phyloP scores from a whole-genome alignment of 352 stramenopile genomes.

The Phytopythium cucurbitacearum region DNA sequence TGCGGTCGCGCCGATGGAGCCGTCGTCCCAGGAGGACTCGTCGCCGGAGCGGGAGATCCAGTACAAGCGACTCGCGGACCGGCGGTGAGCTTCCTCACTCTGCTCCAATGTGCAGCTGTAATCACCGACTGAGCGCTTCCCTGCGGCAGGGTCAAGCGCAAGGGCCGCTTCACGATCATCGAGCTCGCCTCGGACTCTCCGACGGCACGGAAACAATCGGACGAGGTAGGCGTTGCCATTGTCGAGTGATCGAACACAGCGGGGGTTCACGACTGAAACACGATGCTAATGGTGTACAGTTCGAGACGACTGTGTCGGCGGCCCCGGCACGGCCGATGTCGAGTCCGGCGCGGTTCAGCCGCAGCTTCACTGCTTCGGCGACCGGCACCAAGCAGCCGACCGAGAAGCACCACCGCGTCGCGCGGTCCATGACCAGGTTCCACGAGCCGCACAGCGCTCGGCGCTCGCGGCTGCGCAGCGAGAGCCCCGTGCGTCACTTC shows the following conservation, averaged over 20 bases:
- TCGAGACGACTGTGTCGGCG: not conserved
- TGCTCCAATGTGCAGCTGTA: conserved; percentile 5
- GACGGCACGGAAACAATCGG: conserved; percentile 41
- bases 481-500: conserved; percentile 33
- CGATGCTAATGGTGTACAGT: not conserved
- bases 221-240: conserved; percentile 30
- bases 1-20: conserved; percentile 9
- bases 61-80: conserved; percentile 8
- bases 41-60: conserved; percentile 24
- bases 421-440: conserved; percentile 35
- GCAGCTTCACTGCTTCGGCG: conserved; percentile 14
- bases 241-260: not conserved
- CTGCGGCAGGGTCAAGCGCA: conserved; percentile 51
- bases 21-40: conserved; percentile 25
- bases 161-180: conserved; percentile 84
- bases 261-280: too few species aligned
- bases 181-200: conserved; percentile 64
- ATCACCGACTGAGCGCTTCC: conserved; percentile 1
- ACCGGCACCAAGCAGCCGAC: conserved; percentile 18
- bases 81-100: conserved; percentile 17
- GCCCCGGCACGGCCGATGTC: conserved; percentile 3
- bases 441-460: conserved; percentile 17
- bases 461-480: conserved; percentile 36
- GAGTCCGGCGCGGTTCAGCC: conserved; percentile 13
- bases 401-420: conserved; percentile 17